Percentiles rank a stretch among this genome's conserved stretches.
phyloP scores from a whole-genome alignment of 805 yeast genomes.

The Candida awuae region DNA sequence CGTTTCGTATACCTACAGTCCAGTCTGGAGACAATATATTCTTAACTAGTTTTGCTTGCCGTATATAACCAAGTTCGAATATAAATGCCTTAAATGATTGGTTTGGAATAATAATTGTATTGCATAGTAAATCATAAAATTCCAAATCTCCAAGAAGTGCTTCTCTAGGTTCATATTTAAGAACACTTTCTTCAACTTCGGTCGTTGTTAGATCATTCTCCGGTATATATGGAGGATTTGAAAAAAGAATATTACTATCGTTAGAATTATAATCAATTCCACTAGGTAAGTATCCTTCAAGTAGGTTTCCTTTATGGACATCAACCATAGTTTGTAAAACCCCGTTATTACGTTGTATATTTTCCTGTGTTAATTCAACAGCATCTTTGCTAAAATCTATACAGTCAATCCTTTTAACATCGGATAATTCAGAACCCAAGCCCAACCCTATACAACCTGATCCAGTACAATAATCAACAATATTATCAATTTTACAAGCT shows the following conservation, averaged over 20 bases:
- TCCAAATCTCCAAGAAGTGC: constrained; percentile 78
- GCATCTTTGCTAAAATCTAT: constrained; percentile 55
- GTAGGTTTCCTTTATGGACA: constrained; percentile 7
- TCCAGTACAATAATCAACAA: constrained; percentile 75
- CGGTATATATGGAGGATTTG: constrained; percentile 93
- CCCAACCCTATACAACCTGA: constrained; percentile 76
- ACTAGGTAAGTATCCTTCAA: constrained; percentile 4
- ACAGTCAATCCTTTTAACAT: constrained; percentile 27
- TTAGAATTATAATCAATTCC: not conserved
- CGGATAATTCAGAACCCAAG: constrained; percentile 29
- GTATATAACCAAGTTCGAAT: constrained; percentile 63
- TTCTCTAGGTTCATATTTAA: constrained; percentile 59
- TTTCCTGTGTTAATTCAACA: constrained; percentile 39
- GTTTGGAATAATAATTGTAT: constrained; percentile 32
- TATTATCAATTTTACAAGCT: not conserved
- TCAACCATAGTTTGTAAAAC: not conserved
- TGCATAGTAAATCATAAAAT: constrained; percentile 49
- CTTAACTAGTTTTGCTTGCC: constrained; percentile 39
- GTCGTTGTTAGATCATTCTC: constrained; percentile 31
- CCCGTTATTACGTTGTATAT: constrained; percentile 24
- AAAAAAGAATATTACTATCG: constrained; percentile 46
- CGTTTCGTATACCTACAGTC: constrained; percentile 45
- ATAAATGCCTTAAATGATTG: constrained; percentile 49
- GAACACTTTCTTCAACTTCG: constrained; percentile 59
- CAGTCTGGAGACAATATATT: constrained; percentile 9